phyloP scores from a whole-genome alignment of 345 rosid genomes.

The Anastatica hierochuntica region DNA sequence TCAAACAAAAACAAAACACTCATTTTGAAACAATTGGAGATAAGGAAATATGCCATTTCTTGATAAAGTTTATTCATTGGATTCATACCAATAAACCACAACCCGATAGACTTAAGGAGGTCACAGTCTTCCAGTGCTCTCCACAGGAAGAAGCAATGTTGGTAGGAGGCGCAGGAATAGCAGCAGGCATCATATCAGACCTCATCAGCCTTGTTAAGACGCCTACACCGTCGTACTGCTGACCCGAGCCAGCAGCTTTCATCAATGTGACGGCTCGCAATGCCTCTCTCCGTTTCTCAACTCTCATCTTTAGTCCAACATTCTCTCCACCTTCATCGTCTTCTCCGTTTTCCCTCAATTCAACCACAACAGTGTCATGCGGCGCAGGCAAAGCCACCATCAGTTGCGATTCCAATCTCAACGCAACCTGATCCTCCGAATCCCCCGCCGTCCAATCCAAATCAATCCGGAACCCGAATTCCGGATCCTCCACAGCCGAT shows the following conservation, averaged over 20 bases:
- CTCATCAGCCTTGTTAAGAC: constrained; percentile 61
- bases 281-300: constrained; percentile 75
- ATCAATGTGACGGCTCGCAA: constrained; percentile 54
- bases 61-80: not conserved
- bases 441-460: constrained; percentile 91
- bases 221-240: constrained; percentile 77
- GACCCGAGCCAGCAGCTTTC: constrained; percentile 68
- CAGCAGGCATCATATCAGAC: constrained; percentile 41
- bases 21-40: not conserved
- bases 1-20: not conserved
- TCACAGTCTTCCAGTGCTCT: constrained; percentile 75
- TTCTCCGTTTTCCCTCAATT: constrained; percentile 30
- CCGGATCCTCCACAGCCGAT: constrained; percentile 46
- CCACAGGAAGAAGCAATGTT: constrained; percentile 32
- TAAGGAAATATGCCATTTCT: not conserved
- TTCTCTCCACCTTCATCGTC: constrained; percentile 20
- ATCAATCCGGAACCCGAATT: constrained; percentile 57
- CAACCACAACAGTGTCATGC: constrained; percentile 64
- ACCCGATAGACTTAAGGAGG: constrained; percentile 64
- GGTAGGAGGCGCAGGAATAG: constrained; percentile 27
- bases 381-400: constrained; percentile 92
- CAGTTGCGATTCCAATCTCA: constrained; percentile 76
- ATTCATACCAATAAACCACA: constrained; percentile 37
- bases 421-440: constrained; percentile 86
- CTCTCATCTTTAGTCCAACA: constrained; percentile 66